Conservation (phyloP, 1,284 basidiomycete species). For the Boletus mariae region DNA sequence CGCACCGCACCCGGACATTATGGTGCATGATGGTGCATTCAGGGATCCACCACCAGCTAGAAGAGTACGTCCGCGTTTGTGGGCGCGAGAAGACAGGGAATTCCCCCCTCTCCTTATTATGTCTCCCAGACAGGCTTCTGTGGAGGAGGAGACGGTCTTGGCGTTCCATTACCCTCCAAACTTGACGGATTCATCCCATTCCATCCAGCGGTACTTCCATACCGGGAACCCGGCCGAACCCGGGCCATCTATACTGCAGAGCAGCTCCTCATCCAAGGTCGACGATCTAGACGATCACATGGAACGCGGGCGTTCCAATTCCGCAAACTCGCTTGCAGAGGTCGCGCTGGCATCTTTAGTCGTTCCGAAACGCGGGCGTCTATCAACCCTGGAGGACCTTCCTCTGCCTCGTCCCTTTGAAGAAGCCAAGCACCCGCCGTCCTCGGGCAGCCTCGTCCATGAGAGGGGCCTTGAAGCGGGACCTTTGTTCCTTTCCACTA, state of each 20-base stretch:
- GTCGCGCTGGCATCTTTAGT: slow-evolving; percentile 9
- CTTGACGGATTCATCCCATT: not conserved
- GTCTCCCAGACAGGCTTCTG: slow-evolving; percentile 6
- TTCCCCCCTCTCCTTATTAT: slow-evolving; percentile 25
- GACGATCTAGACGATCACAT: not conserved
- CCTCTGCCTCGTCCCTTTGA: slow-evolving; percentile 25
- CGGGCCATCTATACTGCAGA: slow-evolving; percentile 2
- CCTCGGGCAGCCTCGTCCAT: slow-evolving; percentile 8
- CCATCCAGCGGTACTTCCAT: slow-evolving; percentile 1
- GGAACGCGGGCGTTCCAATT: slow-evolving; percentile 8
- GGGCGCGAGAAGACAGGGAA: slow-evolving; percentile 6
- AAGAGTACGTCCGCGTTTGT: slow-evolving; percentile 12
- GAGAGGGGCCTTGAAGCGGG: slow-evolving; percentile 16
- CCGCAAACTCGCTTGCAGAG: slow-evolving; percentile 15
- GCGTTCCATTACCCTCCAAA: not conserved
- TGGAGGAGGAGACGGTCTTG: slow-evolving; percentile 8
- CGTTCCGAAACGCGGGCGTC: not conserved
- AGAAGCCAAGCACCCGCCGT: slow-evolving; percentile 1
- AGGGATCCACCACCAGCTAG: not conserved
- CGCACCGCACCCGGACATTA: not conserved
- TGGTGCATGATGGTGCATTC: not conserved
- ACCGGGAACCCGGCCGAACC: not conserved
- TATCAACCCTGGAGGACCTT: slow-evolving; percentile 21
- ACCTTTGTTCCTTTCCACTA: slow-evolving; percentile 9
- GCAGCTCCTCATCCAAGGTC: not conserved